Evolutionary conservation across 768 basidiomycete genomes (phyloP).

Genomic region (Suillus ampliporus): DNA sequence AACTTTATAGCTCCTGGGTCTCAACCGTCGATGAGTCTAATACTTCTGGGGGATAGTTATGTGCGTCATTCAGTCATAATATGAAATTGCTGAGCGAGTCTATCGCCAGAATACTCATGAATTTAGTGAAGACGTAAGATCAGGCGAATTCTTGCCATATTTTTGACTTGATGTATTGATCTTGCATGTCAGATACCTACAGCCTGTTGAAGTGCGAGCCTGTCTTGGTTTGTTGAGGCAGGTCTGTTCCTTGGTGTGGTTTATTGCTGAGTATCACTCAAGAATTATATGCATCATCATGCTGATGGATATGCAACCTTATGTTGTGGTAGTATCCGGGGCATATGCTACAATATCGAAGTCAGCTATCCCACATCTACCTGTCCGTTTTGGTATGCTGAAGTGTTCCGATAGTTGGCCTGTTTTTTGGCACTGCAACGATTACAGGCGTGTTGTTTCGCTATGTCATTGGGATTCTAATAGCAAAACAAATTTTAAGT

Average conservation of each 20-base stretch:
- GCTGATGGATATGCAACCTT: slow-evolving; percentile 41
- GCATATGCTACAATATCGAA: slow-evolving; percentile 59
- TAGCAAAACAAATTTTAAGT: slow-evolving; percentile 22
- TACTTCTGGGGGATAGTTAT: slow-evolving; percentile 69
- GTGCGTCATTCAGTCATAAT: slow-evolving; percentile 39
- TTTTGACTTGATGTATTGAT: background rate
- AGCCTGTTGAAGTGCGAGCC: slow-evolving; percentile 61
- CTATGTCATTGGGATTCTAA: background rate
- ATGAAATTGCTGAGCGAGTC: background rate
- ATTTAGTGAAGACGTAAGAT: slow-evolving; percentile 65
- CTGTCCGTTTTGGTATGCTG: background rate
- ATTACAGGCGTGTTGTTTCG: slow-evolving; percentile 46
- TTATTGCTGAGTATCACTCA: slow-evolving; percentile 58
- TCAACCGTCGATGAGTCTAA: background rate
- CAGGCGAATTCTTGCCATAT: background rate
- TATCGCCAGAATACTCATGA: slow-evolving; percentile 59
- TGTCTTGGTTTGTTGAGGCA: slow-evolving; percentile 72
- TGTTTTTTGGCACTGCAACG: slow-evolving; percentile 72
- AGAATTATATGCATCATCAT: no score
- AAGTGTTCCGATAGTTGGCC: slow-evolving; percentile 42
- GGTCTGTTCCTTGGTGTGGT: slow-evolving; percentile 76
- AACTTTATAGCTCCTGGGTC: background rate
- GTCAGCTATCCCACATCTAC: background rate
- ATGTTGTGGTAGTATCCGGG: slow-evolving; percentile 76
- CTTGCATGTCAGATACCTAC: slow-evolving; percentile 53